Base-by-base conservation (phyloP, 2,329 filamentous ascomycete genomes). In the Stagonosporopsis tanaceti region DNA sequence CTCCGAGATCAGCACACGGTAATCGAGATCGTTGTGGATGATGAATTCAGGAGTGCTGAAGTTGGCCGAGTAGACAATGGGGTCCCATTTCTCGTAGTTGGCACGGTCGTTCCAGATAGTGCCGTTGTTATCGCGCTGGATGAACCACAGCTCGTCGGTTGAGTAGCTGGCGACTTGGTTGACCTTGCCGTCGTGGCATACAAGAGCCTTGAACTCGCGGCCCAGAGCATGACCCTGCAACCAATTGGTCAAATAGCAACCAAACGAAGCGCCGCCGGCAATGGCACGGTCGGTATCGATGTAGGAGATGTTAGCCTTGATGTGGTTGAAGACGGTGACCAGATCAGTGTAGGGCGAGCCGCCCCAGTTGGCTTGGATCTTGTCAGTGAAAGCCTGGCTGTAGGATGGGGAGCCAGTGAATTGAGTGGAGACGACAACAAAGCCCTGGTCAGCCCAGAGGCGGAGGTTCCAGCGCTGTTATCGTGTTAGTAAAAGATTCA, bases 41-140 rank as follows among this genome's bases (percentile, higher is more conserved):
- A 95, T 87, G 64, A 99, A 83, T 77, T 95, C 88, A 0, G 95
- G 94, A 0, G 93, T 97, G 4, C 85, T 81, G 91, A 93, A 97
- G 67, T 94, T 84, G 24, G 82, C 78, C 0, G 84, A 80, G 62
- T 84, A 79, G 3, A 78, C 75, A n/a, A 82, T 79, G 0, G 86
- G 86, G 63, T 88, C 85, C 82, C 84, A 88, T 27, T 78, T 72
- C 38, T 79, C 78, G 81, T 85, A 88, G 47, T 81, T 79, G 51
- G 81, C 78, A 44, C 71, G 66, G 30, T 77, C 65, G 35, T 72
- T 62, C 75, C 75, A 78, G 44, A 73, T 65, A 4, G 70, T 76
- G 50, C 75, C 76, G 45, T 76, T 76, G 52, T 77, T 70, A 56
- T 78, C 81, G 57, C 76, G 81, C 57, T 82, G 72, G 35, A 80